phyloP scores from a whole-genome alignment of 345 rosid species.

The Syzygium aromaticum region DNA sequence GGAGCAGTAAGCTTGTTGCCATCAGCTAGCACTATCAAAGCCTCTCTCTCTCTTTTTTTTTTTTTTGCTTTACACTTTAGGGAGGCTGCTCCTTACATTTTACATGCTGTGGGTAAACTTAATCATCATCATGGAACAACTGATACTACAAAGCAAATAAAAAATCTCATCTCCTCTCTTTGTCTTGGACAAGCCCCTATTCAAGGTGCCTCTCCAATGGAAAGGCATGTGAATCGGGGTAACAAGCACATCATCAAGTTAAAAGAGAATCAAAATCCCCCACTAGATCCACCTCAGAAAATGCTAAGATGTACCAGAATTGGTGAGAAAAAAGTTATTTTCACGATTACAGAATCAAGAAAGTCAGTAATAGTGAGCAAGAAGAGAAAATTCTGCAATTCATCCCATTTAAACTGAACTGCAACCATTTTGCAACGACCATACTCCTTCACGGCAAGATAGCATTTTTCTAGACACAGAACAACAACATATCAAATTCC shows the following conservation, averaged over 20 bases:
- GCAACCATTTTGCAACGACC: neutral
- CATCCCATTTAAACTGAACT: neutral
- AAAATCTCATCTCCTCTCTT: neutral
- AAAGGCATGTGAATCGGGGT: neutral
- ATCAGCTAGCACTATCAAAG: neutral
- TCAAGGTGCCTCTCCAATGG: neutral
- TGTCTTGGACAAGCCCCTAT: neutral
- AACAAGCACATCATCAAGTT: neutral
- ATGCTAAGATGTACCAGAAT: neutral
- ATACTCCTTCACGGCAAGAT: neutral
- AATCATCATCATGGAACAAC: neutral
- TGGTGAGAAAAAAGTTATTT: neutral
- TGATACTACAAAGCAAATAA: neutral
- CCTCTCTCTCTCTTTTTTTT: neutral
- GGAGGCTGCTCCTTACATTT: neutral
- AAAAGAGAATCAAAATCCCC: neutral
- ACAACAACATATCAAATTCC: neutral
- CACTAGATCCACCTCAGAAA: neutral
- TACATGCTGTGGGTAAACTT: neutral
- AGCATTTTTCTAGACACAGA: neutral
- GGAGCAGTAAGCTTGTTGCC: neutral
- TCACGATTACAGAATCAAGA: neutral
- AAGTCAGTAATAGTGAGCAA: neutral
- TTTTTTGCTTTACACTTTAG: neutral
- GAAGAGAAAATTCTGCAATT: neutral